Evolutionary conservation across 306 rosid species (phyloP).

Genomic region (Fragaria nilgerrensis): DNA sequence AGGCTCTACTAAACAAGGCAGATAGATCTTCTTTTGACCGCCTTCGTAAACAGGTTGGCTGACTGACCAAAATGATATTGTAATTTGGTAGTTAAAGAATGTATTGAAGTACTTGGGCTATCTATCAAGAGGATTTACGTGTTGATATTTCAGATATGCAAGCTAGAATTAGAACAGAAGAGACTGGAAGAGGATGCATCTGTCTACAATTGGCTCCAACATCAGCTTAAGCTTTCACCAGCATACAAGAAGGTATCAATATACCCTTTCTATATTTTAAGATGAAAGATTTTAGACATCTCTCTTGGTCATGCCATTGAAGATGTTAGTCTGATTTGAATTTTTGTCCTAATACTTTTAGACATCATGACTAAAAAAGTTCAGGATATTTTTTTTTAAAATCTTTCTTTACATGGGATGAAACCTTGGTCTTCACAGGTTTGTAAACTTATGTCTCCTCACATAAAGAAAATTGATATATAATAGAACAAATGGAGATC

Average conservation of each 20-base stretch:
- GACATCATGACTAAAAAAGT: constrained; percentile 4
- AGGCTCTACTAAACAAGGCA: constrained; percentile 79
- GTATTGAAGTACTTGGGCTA: constrained; percentile 9
- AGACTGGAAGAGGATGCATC: constrained; percentile 86
- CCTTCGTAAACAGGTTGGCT: constrained; percentile 76
- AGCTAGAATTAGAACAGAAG: constrained; percentile 78
- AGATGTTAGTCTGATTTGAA: not conserved
- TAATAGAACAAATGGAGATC: constrained; percentile 6
- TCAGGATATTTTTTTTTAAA: not conserved
- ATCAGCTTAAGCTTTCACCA: constrained; percentile 89
- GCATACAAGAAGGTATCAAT: constrained; percentile 78
- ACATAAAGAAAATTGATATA: not conserved
- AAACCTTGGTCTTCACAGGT: not conserved
- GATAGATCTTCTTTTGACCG: constrained; percentile 83
- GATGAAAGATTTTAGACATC: not conserved
- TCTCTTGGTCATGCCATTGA: not conserved
- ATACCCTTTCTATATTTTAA: not conserved
- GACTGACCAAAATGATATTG: not conserved
- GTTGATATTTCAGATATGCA: constrained; percentile 60
- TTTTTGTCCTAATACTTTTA: not conserved
- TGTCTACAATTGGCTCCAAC: constrained; percentile 88
- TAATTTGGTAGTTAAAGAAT: constrained; percentile 5
- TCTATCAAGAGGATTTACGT: constrained; percentile 19
- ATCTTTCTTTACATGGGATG: not conserved
- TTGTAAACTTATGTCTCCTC: not conserved